Percentiles rank a stretch among this genome's conserved stretches.
phyloP scores from a whole-genome alignment of 169 alveolate genomes.

The Cryptosporidium sp. region DNA sequence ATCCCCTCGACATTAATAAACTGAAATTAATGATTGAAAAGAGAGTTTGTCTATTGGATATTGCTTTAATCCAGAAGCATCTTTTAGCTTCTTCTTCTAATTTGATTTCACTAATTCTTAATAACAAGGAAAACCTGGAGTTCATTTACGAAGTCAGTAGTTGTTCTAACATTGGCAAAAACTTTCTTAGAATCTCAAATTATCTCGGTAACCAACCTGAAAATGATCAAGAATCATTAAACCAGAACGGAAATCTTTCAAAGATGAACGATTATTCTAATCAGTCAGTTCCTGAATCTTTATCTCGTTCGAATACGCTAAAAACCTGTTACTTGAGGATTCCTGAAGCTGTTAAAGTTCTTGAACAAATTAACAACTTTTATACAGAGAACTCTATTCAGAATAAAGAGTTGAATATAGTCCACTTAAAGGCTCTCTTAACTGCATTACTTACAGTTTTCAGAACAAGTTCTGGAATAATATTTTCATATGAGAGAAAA shows the following conservation, averaged over 20 bases:
- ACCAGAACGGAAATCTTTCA: background rate
- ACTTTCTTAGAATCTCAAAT: background rate
- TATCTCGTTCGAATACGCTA: background rate
- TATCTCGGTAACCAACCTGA: background rate
- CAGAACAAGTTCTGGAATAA: constrained; percentile 31
- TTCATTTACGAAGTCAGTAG: constrained; percentile 20
- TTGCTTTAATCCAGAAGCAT: constrained; percentile 28
- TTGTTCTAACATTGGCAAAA: background rate
- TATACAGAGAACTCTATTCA: background rate
- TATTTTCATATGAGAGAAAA: constrained; percentile 35
- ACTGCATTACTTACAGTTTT: constrained; percentile 35
- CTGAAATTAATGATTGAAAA: constrained; percentile 9
- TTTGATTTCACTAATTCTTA: constrained; percentile 11
- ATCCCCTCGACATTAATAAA: background rate
- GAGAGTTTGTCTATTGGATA: constrained; percentile 25
- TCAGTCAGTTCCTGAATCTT: background rate
- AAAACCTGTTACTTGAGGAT: constrained; percentile 15
- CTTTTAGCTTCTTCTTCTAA: constrained; percentile 20
- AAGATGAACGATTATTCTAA: background rate
- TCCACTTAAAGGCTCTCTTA: constrained; percentile 12
- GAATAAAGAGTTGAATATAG: background rate
- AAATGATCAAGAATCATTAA: background rate
- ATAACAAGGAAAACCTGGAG: constrained; percentile 18
- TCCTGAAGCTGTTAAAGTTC: background rate
- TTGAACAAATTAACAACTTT: constrained; percentile 1